A percentile compares a stretch with the other conserved stretches of the same genome.
Conservation (phyloP, 768 basidiomycete genomes). For the Sarcodon aspratus region DNA sequence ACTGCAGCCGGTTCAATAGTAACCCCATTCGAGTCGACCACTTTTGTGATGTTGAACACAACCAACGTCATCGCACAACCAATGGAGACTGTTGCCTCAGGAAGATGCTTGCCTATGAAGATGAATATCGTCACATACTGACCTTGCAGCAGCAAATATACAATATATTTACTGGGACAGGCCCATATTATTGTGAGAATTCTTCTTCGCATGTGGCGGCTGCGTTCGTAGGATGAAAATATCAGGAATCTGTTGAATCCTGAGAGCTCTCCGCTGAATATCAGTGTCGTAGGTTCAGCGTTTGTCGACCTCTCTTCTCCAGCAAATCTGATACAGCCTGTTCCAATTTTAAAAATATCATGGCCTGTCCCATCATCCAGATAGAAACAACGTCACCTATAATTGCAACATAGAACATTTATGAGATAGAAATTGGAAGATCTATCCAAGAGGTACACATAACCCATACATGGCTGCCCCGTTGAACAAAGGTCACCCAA, state of each 20-base stretch:
- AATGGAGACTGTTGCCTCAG: conserved; percentile 24
- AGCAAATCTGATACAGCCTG: conserved; percentile 13
- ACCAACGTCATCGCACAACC: conserved; percentile 25
- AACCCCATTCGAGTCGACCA: neutral
- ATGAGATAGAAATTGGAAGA: neutral
- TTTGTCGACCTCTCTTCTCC: conserved; percentile 14
- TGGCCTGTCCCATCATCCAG: conserved; percentile 6
- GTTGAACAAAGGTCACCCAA: conserved; percentile 7
- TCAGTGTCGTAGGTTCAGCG: conserved; percentile 11
- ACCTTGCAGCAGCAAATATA: no score
- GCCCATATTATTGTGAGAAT: no score
- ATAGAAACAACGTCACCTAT: conserved; percentile 11
- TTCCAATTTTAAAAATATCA: conserved; percentile 12
- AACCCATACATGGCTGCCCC: conserved; percentile 9
- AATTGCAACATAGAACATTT: neutral
- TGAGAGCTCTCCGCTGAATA: conserved; percentile 5
- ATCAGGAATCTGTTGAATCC: conserved; percentile 16
- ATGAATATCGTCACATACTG: neutral
- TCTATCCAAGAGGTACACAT: neutral
- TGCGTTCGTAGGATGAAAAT: conserved; percentile 26
- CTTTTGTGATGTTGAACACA: conserved; percentile 21
- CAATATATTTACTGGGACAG: no score
- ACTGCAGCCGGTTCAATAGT: conserved; percentile 15
- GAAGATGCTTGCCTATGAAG: conserved; percentile 30
- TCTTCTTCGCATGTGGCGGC: conserved; percentile 15